A percentile compares a stretch with the other conserved stretches of the same genome.
phyloP scores from a whole-genome alignment of 345 rosid species.

The Hibiscus tridactylites region DNA sequence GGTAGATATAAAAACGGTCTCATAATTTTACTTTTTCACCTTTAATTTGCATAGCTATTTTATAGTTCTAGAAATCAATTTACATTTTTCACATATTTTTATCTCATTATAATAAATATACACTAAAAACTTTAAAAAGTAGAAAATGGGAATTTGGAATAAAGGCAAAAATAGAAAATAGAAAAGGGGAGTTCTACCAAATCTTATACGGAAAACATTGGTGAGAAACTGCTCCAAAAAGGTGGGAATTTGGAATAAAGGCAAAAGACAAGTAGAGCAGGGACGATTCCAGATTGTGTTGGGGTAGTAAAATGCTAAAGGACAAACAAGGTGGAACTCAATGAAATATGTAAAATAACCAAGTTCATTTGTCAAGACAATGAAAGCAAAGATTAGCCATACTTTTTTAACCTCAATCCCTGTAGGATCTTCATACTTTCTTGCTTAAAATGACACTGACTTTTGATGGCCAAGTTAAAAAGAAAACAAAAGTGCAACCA shows the following conservation, averaged over 20 bases:
- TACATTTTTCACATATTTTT: neutral
- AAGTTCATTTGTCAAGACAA: neutral
- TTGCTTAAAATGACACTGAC: slow-evolving; percentile 1
- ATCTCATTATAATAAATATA: neutral
- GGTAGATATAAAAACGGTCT: too few species aligned
- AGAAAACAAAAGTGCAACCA: neutral
- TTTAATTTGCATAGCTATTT: too few species aligned
- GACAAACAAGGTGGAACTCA: too few species aligned
- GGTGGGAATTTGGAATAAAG: neutral
- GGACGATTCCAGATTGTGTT: neutral
- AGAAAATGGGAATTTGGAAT: too few species aligned
- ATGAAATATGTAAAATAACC: neutral
- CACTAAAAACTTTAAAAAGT: too few species aligned
- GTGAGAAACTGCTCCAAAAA: neutral
- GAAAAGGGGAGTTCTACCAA: neutral
- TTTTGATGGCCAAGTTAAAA: neutral
- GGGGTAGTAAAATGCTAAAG: too few species aligned
- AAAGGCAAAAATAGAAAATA: neutral
- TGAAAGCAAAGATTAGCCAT: neutral
- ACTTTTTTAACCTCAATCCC: neutral
- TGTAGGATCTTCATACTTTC: neutral
- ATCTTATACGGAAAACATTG: neutral
- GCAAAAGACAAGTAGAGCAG: neutral
- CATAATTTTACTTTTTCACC: too few species aligned
- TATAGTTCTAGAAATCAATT: too few species aligned